These are phyloP conservation scores for Yamadazyma sp. DNA, from an alignment of 1,139 yeast species.

Conservation along the genomic window DNA sequence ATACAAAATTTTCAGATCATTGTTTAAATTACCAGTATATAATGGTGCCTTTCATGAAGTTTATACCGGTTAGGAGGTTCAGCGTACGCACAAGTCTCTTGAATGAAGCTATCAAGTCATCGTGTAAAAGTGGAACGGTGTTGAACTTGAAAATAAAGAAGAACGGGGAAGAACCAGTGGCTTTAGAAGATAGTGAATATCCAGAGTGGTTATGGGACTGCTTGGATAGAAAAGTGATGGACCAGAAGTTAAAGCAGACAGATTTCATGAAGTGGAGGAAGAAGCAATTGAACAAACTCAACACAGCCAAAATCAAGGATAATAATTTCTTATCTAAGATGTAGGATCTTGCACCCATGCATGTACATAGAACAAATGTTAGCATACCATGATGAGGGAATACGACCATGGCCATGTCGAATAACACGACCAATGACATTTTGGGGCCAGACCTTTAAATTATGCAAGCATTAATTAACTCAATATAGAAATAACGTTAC, in stretches of 20 bases:
- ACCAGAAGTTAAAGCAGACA: conserved; percentile 49
- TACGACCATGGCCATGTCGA: too few relatives aligned
- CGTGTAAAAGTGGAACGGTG: conserved; percentile 73
- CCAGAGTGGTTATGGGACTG: conserved; percentile 97
- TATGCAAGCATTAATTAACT: too few relatives aligned
- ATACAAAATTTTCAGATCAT: not conserved
- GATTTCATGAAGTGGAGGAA: conserved; percentile 70
- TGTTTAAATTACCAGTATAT: not conserved
- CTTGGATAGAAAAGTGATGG: conserved; percentile 60
- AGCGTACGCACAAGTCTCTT: conserved; percentile 2
- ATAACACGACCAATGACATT: too few relatives aligned
- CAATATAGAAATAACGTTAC: too few relatives aligned
- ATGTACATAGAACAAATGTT: not conserved
- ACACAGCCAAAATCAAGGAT: conserved; percentile 70
- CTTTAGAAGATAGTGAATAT: conserved; percentile 82
- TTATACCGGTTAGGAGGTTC: conserved; percentile 6
- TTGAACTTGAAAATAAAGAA: conserved; percentile 77
- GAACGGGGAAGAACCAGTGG: conserved; percentile 85
- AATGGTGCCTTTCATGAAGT: not conserved
- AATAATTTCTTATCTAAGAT: conserved; percentile 69
- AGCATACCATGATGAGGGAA: not conserved
- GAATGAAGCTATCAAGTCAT: conserved; percentile 26
- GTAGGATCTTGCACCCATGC: conserved; percentile 17
- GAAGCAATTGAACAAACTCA: conserved; percentile 63
- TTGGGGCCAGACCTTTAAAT: too few relatives aligned